Base-by-base conservation (phyloP, 257 asterid species). In the Lycium ferocissimum region DNA sequence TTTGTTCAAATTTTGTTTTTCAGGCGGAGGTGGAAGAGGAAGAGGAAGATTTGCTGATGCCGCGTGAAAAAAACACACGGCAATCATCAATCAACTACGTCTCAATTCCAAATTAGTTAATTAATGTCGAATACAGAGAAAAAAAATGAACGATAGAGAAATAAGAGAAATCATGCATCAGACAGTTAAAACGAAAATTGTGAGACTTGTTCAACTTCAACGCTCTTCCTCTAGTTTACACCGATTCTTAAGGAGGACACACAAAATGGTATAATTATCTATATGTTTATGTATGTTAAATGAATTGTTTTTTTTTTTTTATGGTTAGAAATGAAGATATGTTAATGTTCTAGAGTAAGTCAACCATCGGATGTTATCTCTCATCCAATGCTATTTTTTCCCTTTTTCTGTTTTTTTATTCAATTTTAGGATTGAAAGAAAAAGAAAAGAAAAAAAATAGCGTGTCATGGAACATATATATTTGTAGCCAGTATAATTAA, bases 201-300 rank as follows among this genome's bases (percentile, higher is more conserved):
- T 1, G 37, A 7, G 63, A 78, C 26, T 53, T 14, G 9, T 78
- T 78, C 82, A 78, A 78, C 33, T 37, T 17, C 9, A 53, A 53
- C 10, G 20, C 6, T 78, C 5, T 14, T 78, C 33, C 49, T 53
- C 47, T 33, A 53, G 6, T 78, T 78, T 53, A 13, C 38, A 0
- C 14, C 82, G 9, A 78, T 78, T 53, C 6, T 78, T 53, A 9
- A 7, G 82, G 82, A 8, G 26, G 4, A 53, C 6, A 75, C 62
- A 22, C 80, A 45, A 26, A 49, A 75, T 49, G 3, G 20, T 75
- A 75, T 5, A 81, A 83, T 80, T 61, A 87, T 87, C 98, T 95
- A 92, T 63, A 4, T n/a, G 6, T 58, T 2, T 20, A 2, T 73
- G 7, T 47, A 11, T 75, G n/a, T 14, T n/a, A 35, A 47, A 20